Evolutionary conservation across 129 eudicot species (phyloP), one percentile per base, ranked within the genome.

Genomic region (Flaveria linearis): DNA sequence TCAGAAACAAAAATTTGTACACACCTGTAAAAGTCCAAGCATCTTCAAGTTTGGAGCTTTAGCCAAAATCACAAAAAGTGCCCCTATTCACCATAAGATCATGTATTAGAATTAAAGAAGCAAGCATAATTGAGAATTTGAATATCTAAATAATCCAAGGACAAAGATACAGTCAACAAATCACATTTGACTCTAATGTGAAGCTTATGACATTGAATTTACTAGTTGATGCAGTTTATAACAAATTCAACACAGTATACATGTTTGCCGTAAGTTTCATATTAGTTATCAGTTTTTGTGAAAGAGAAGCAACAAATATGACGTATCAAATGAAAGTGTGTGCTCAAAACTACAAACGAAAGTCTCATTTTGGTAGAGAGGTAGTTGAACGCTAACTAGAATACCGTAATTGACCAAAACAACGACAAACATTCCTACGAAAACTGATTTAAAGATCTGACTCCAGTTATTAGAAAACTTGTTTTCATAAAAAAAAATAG

Each of bases 21-120:
- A 62, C 57, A 87, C 98, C 97, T 93, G 98, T 80, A 93, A 73
- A 49, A 93, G 93, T 74, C 99, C 99, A 70, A 94, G 96, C 96
- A 91, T 91, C 90, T 91, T 91, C 86, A 94, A 57, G 72, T 94
- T 94, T 68, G 99, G 99, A 70, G 97, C 81, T 76, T 81, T 78
- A 69, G 80, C 86, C 69, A 91, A 74, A 41, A 94, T 83, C 73
- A 94, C 99, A 72, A 94, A 67, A 77, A 94, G 91, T 30, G 99
- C 99, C 80, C 99, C 99, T 94, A 84, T 71, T 82, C 68, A 78
- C 53, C 69, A 77, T 51, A 51, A 82, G 57, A 56, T 63, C 47
- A 9, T 41, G 51, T 30, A 67, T 81, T 57, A 25, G 80, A 79
- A 55, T 28, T 75, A 26, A 62, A 52, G 45, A 52, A 22, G 53